phyloP scores from a whole-genome alignment of 805 yeast species.

The Cyberlindnera amylophila region DNA sequence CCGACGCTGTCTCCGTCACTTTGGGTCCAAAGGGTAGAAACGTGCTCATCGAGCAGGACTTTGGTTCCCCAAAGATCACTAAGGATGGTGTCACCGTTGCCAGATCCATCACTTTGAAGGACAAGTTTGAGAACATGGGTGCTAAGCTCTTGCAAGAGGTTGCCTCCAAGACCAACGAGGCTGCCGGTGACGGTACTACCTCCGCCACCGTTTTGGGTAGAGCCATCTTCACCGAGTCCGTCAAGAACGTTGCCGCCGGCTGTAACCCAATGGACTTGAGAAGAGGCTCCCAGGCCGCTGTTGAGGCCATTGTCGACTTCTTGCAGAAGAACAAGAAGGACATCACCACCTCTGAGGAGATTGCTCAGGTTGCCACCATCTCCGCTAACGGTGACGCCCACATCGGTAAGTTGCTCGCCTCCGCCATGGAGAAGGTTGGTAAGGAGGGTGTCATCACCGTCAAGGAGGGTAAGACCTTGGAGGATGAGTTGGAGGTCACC shows the following conservation, averaged over 20 bases:
- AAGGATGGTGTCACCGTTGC: constrained; percentile 99
- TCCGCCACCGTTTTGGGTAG: constrained; percentile 97
- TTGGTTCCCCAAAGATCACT: constrained; percentile 97
- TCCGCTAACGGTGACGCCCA: constrained; percentile 97
- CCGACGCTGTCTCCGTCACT: constrained; percentile 95
- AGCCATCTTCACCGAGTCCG: constrained; percentile 94
- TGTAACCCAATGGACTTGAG: constrained; percentile 99
- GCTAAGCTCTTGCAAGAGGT: constrained; percentile 96
- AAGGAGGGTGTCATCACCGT: constrained; percentile 99
- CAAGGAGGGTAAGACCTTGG: constrained; percentile 95
- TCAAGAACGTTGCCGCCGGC: constrained; percentile 98
- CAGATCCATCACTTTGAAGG: constrained; percentile 75
- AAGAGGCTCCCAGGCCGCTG: constrained; percentile 98
- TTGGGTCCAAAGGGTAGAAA: constrained; percentile 98
- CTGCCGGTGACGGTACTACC: constrained; percentile 99
- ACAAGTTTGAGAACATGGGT: constrained; percentile 96
- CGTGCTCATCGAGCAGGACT: constrained; percentile 93
- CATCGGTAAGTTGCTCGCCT: constrained; percentile 88
- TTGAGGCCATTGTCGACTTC: constrained; percentile 87
- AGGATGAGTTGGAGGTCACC: constrained; percentile 94
- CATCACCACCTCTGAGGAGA: constrained; percentile 92
- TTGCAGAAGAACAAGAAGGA: constrained; percentile 89
- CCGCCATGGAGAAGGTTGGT: constrained; percentile 99
- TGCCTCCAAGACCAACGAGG: constrained; percentile 95
- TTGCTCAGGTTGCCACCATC: constrained; percentile 97